Percentiles rank a stretch among this genome's conserved stretches.
phyloP scores from a whole-genome alignment of 495 filamentous ascomycete species.

The Tuber magnatum region DNA sequence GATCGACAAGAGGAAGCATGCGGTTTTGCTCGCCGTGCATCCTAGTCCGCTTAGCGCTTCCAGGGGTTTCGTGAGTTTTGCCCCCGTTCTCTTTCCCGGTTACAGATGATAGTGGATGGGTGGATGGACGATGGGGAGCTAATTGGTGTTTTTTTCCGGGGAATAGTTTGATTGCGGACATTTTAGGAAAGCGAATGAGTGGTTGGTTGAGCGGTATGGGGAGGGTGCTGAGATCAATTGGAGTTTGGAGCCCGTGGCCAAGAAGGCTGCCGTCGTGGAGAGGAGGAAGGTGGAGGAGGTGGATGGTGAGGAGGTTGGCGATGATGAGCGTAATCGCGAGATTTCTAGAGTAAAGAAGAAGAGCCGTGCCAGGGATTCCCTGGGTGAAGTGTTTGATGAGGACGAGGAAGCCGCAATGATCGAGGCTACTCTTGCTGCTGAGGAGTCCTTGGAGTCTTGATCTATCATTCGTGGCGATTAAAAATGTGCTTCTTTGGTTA shows the following conservation, averaged over 20 bases:
- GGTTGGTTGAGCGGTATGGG: slow-evolving; percentile 72
- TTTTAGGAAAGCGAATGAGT: slow-evolving; percentile 83
- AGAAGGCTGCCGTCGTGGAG: slow-evolving; percentile 39
- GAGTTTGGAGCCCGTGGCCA: slow-evolving; percentile 49
- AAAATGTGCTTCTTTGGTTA: neutral
- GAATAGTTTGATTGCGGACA: slow-evolving; percentile 71
- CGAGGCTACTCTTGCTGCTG: slow-evolving; percentile 24
- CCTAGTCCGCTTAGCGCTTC: slow-evolving; percentile 80
- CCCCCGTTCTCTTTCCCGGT: neutral
- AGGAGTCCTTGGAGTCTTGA: slow-evolving; percentile 4
- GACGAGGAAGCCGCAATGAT: slow-evolving; percentile 39
- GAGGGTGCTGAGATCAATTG: slow-evolving; percentile 75
- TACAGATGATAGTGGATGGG: neutral
- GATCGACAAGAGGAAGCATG: slow-evolving; percentile 64
- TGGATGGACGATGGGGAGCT: neutral
- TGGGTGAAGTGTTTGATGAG: slow-evolving; percentile 22
- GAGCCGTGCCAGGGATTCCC: slow-evolving; percentile 6
- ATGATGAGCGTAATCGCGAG: neutral
- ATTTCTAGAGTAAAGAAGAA: slow-evolving; percentile 1
- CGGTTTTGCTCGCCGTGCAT: slow-evolving; percentile 76
- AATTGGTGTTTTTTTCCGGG: neutral
- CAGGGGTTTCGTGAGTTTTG: slow-evolving; percentile 58
- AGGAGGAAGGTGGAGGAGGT: slow-evolving; percentile 5
- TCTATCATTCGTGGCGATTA: neutral
- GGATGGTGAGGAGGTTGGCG: neutral